Evolutionary conservation across 352 stramenopile genomes (phyloP).

Genomic region (Pythium biforme): DNA sequence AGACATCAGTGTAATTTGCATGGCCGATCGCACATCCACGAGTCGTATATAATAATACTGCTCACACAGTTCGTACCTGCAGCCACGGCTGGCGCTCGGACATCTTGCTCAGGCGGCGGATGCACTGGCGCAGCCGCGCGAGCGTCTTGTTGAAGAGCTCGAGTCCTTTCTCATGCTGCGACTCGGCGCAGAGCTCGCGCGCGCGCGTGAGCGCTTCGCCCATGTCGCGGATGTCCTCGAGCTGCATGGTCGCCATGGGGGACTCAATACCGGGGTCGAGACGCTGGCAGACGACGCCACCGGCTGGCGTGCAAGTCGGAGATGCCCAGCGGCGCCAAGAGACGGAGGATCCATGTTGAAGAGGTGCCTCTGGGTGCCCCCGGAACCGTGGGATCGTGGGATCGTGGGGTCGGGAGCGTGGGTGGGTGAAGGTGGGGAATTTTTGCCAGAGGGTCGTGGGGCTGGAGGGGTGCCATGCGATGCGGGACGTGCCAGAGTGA

Average conservation of each 20-base stretch:
- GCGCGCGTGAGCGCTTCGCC: conserved; percentile 60
- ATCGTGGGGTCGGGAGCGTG: background rate
- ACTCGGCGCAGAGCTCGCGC: conserved; percentile 57
- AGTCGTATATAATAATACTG: no score
- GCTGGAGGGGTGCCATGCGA: no score
- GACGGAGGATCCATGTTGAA: no score
- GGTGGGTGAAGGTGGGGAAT: no score
- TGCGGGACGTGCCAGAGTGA: no score
- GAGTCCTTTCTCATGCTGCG: conserved; percentile 66
- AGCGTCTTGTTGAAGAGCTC: conserved; percentile 61
- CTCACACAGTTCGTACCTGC: no score
- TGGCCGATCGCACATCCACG: no score
- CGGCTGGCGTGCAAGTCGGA: background rate
- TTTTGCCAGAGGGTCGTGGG: no score
- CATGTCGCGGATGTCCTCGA: conserved; percentile 66
- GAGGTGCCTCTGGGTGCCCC: background rate
- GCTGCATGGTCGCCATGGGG: conserved; percentile 50
- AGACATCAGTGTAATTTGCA: no score
- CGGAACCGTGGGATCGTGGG: background rate
- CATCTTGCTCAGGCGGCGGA: conserved; percentile 68
- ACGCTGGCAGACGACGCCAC: no score
- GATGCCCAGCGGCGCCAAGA: no score
- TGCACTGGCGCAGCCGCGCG: conserved; percentile 53
- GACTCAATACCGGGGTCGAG: no score
- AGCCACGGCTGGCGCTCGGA: conserved; percentile 78